phyloP scores from a whole-genome alignment of 768 basidiomycete species.

The Mycena pura region DNA sequence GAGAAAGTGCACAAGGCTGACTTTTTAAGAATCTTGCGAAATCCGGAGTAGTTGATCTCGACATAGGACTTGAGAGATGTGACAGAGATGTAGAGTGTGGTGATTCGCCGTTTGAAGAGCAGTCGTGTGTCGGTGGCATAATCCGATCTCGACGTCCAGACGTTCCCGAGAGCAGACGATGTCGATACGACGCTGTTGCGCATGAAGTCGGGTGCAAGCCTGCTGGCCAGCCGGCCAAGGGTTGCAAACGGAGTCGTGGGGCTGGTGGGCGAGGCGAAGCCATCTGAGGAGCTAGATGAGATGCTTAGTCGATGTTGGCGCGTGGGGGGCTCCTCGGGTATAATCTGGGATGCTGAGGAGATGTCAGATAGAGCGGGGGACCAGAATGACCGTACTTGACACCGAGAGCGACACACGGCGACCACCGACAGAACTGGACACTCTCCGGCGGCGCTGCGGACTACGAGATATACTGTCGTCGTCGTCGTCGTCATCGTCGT shows the following conservation, averaged over 20 bases:
- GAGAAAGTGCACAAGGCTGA: constrained; percentile 41
- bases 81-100: constrained; percentile 77
- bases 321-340: constrained; percentile 11
- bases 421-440: constrained; percentile 35
- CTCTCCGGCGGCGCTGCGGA: constrained; percentile 41
- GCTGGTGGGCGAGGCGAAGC: neutral
- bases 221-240: constrained; percentile 52
- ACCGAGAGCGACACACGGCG: constrained; percentile 15
- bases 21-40: constrained; percentile 97
- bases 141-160: constrained; percentile 83
- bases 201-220: constrained; percentile 50
- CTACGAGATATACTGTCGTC: constrained; percentile 38
- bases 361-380: constrained; percentile 21
- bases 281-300: constrained; percentile 56
- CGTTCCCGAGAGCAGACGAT: constrained; percentile 49
- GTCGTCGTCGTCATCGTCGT: constrained; percentile 64
- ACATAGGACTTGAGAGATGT: constrained; percentile 85
- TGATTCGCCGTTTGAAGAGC: constrained; percentile 89
- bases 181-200: constrained; percentile 60
- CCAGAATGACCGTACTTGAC: constrained; percentile 25
- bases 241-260: constrained; percentile 25
- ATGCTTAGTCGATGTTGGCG: constrained; percentile 47
- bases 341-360: constrained; percentile 23
- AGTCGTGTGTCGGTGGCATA: constrained; percentile 85
- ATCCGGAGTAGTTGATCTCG: constrained; percentile 91